phyloP scores from a whole-genome alignment of 2,329 filamentous ascomycete species.

The Verticillium alfalfae region DNA sequence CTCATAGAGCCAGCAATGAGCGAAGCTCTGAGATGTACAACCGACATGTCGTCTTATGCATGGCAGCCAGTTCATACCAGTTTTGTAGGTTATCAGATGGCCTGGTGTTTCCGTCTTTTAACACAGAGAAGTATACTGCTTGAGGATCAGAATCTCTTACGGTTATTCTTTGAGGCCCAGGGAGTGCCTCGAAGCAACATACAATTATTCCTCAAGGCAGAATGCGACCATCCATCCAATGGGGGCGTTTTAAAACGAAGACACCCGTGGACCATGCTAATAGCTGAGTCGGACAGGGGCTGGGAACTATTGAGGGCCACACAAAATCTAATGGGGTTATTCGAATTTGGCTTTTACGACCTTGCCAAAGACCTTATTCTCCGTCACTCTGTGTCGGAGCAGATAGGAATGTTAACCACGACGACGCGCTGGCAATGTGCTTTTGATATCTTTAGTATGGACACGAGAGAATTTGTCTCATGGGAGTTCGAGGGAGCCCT shows the following conservation, averaged over 20 bases:
- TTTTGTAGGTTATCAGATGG: too few species aligned
- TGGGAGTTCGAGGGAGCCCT: background rate
- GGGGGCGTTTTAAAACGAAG: too few species aligned
- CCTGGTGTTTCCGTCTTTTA: too few species aligned
- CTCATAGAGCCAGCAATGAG: background rate
- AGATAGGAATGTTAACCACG: background rate
- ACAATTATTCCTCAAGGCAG: too few species aligned
- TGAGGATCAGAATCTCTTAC: background rate
- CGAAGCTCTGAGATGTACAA: background rate
- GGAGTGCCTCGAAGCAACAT: too few species aligned
- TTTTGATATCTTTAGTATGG: background rate
- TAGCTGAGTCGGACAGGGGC: background rate
- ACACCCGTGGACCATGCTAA: background rate
- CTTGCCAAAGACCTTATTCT: background rate
- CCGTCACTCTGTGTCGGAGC: too few species aligned
- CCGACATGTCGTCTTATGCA: background rate
- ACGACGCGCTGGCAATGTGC: background rate
- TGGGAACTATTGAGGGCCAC: background rate
- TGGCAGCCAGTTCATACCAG: background rate
- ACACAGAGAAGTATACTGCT: too few species aligned
- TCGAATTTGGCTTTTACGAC: background rate
- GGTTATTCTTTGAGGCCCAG: background rate
- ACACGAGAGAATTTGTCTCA: background rate
- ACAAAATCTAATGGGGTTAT: background rate
- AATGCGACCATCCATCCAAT: too few species aligned